These are phyloP conservation scores for Litchi chinensis DNA, from an alignment of 345 rosid species.

Conservation along the genomic window DNA sequence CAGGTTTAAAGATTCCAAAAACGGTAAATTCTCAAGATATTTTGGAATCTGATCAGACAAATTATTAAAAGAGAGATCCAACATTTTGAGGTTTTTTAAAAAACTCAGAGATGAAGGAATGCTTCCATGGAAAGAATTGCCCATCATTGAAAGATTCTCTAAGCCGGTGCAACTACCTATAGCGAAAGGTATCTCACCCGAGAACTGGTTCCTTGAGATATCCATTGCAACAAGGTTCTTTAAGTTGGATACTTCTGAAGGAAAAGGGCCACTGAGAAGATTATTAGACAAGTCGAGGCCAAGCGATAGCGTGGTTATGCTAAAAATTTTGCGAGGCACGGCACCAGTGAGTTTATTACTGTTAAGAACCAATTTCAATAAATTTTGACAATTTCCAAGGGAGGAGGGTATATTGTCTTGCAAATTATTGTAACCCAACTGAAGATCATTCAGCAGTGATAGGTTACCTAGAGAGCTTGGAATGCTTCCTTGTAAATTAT, in stretches of 20 bases:
- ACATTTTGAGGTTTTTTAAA: constrained; percentile 3
- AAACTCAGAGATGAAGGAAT: constrained; percentile 21
- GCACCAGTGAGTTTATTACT: constrained; percentile 19
- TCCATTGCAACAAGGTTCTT: constrained; percentile 3
- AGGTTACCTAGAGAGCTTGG: constrained; percentile 21
- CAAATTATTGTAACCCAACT: no score
- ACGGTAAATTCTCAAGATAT: background rate
- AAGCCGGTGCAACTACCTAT: constrained; percentile 14
- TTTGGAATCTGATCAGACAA: constrained; percentile 18
- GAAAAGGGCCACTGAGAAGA: constrained; percentile 17
- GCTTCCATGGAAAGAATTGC: constrained; percentile 16
- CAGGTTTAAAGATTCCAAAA: background rate
- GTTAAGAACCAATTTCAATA: background rate
- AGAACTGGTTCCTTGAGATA: constrained; percentile 14
- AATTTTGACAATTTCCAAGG: no score
- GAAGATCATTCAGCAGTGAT: background rate
- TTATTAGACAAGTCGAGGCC: background rate
- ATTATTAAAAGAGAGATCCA: constrained; percentile 21
- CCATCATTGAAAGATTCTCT: background rate
- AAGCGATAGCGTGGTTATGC: background rate
- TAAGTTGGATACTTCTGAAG: constrained; percentile 10
- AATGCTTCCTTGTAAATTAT: constrained; percentile 14
- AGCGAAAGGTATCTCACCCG: constrained; percentile 12
- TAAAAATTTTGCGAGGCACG: constrained; percentile 5
- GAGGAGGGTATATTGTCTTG: no score